phyloP scores from a whole-genome alignment of 2,329 filamentous ascomycete species.

The Aspergillus sp. region DNA sequence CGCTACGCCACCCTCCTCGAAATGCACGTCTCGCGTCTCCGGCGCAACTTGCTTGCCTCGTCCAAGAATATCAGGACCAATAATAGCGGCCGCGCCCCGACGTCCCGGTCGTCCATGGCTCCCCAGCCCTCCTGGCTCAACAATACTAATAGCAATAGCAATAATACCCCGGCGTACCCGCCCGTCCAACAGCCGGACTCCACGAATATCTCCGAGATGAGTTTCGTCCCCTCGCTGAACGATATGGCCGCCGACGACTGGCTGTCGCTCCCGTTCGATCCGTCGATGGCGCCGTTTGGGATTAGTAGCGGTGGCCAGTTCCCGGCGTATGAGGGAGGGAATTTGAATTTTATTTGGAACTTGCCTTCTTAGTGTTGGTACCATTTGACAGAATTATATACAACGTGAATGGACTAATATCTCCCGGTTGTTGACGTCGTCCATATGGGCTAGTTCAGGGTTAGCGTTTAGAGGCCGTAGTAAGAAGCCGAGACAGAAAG shows the following conservation, averaged over 20 bases:
- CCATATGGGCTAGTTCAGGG: too few species aligned
- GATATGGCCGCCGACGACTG: conserved; percentile 31
- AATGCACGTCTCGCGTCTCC: conserved; percentile 34
- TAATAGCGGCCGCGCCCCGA: conserved; percentile 17
- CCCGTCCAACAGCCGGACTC: conserved; percentile 12
- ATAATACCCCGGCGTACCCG: conserved; percentile 9
- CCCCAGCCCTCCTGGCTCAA: conserved; percentile 20
- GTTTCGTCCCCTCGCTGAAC: conserved; percentile 20
- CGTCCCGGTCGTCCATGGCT: conserved; percentile 20
- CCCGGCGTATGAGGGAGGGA: conserved; percentile 31
- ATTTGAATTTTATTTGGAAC: conserved; percentile 37
- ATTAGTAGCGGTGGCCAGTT: conserved; percentile 29
- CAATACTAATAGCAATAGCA: conserved; percentile 3
- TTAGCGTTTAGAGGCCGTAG: too few species aligned
- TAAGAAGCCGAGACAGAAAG: too few species aligned
- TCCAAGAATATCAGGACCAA: conserved; percentile 19
- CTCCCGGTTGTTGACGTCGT: too few species aligned
- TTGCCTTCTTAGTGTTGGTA: conserved; percentile 26
- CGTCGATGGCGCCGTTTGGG: conserved; percentile 36
- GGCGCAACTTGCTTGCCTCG: conserved; percentile 28
- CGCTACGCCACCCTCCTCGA: conserved; percentile 44
- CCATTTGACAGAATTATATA: not conserved
- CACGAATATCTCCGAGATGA: conserved; percentile 19
- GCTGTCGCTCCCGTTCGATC: conserved; percentile 35
- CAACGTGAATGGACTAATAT: not conserved